Conservation (phyloP, 2,329 filamentous ascomycete genomes). For the Ophiostoma piceae region DNA sequence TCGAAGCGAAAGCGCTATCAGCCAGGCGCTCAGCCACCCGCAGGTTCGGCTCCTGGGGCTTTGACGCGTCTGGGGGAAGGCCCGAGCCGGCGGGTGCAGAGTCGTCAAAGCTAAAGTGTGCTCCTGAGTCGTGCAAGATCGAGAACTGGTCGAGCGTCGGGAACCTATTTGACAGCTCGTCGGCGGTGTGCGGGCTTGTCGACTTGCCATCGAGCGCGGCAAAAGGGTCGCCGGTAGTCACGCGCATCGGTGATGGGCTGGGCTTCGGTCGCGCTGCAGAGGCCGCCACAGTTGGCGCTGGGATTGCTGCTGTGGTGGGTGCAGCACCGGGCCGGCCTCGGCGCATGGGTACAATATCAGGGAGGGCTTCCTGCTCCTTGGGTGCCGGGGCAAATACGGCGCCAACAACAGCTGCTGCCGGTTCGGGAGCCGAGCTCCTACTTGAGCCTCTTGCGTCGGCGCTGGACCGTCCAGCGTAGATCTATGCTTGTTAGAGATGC, state of each 20-base stretch:
- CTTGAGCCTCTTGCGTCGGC: conserved; percentile 54
- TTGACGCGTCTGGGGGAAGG: conserved; percentile 28
- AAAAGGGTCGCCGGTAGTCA: conserved; percentile 75
- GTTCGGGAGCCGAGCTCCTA: conserved; percentile 48
- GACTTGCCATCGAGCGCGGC: conserved; percentile 73
- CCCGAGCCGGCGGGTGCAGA: conserved; percentile 36
- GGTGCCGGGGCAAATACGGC: conserved; percentile 74
- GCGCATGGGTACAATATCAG: conserved; percentile 90
- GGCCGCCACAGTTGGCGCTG: conserved; percentile 32
- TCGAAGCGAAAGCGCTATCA: conserved; percentile 72
- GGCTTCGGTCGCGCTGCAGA: conserved; percentile 38
- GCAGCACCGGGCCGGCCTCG: conserved; percentile 64
- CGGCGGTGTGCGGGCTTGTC: conserved; percentile 47
- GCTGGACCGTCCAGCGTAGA: conserved; percentile 61
- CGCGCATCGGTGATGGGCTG: conserved; percentile 64
- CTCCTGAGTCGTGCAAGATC: conserved; percentile 74
- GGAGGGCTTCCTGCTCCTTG: conserved; percentile 66
- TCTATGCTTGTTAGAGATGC: conserved; percentile 47
- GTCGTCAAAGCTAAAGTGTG: conserved; percentile 77
- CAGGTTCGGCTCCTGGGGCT: conserved; percentile 49
- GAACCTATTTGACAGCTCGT: conserved; percentile 80
- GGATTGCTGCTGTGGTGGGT: conserved; percentile 35
- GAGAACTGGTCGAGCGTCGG: conserved; percentile 92
- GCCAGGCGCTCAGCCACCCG: conserved; percentile 70
- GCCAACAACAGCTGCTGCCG: conserved; percentile 62